Conservation (phyloP, 1,284 basidiomycete genomes). For the Papiliotrema terrestris region DNA sequence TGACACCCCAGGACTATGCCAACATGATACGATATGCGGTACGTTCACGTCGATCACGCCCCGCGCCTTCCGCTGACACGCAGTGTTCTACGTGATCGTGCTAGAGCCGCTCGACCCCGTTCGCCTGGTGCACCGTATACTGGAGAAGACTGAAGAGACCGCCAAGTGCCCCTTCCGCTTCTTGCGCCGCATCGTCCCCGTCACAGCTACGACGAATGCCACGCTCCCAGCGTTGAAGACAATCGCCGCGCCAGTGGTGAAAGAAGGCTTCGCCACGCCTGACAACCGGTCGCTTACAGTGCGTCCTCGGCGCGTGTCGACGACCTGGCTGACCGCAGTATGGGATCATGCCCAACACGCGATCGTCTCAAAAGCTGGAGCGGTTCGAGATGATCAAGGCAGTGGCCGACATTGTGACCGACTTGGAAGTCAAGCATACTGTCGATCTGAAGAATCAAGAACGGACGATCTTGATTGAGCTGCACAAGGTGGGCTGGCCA, state of each 20-base stretch:
- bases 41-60: background rate
- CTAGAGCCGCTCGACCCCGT: slow-evolving; percentile 34
- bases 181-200: slow-evolving; percentile 35
- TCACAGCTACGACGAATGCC: slow-evolving; percentile 20
- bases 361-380: slow-evolving; percentile 34
- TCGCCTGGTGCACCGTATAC: slow-evolving; percentile 28
- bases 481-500: slow-evolving; percentile 29
- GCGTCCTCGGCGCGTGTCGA: background rate
- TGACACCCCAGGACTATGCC: slow-evolving; percentile 11
- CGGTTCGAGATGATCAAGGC: slow-evolving; percentile 40
- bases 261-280: slow-evolving; percentile 17
- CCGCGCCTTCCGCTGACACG: background rate
- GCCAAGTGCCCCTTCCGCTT: slow-evolving; percentile 34
- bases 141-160: slow-evolving; percentile 33
- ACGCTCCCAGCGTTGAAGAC: slow-evolving; percentile 25
- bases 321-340: slow-evolving; percentile 24
- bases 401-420: slow-evolving; percentile 33
- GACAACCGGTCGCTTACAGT: slow-evolving; percentile 21
- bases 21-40: slow-evolving; percentile 31
- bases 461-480: slow-evolving; percentile 37
- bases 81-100: slow-evolving; percentile 37
- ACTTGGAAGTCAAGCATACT: slow-evolving; percentile 26
- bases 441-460: slow-evolving; percentile 41
- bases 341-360: slow-evolving; percentile 29
- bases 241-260: slow-evolving; percentile 16